Conservation (phyloP, 2,329 filamentous ascomycete species). For the Fusarium staphyleae region DNA sequence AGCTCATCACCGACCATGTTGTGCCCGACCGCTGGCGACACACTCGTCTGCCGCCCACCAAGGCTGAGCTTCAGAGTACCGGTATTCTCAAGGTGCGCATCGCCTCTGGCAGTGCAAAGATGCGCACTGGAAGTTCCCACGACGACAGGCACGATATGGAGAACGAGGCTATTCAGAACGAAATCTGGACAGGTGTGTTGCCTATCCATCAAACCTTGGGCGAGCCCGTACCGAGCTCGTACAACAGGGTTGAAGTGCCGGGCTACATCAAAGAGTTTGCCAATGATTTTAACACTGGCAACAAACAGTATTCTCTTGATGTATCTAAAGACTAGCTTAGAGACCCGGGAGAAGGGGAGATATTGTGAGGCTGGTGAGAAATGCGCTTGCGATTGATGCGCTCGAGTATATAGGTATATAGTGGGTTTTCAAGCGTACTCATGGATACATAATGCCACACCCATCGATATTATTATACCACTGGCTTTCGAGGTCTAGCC, state of each 20-base stretch:
- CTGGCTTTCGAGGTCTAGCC: too few relatives aligned
- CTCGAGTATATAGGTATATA: too few relatives aligned
- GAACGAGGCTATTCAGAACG: slow-evolving; percentile 50
- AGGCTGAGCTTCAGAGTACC: slow-evolving; percentile 77
- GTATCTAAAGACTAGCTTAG: slow-evolving; percentile 34
- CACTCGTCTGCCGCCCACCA: slow-evolving; percentile 73
- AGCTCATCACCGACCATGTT: slow-evolving; percentile 77
- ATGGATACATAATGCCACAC: too few relatives aligned
- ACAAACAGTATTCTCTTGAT: slow-evolving; percentile 40
- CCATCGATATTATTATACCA: too few relatives aligned
- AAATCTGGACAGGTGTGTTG: slow-evolving; percentile 64
- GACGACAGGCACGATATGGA: slow-evolving; percentile 59
- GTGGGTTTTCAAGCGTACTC: too few relatives aligned
- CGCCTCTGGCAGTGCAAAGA: slow-evolving; percentile 76
- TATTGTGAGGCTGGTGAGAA: too few relatives aligned
- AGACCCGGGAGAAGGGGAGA: too few relatives aligned
- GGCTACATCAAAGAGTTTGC: slow-evolving; percentile 61
- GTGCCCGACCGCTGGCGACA: slow-evolving; percentile 73
- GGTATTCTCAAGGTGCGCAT: slow-evolving; percentile 74
- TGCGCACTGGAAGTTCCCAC: slow-evolving; percentile 68
- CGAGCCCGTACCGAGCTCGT: slow-evolving; percentile 64
- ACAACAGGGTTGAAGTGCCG: slow-evolving; percentile 69
- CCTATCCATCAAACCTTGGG: slow-evolving; percentile 71
- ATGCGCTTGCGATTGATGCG: too few relatives aligned
- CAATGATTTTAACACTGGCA: slow-evolving; percentile 49